Evolutionary conservation across 2,329 filamentous ascomycete genomes (phyloP), one percentile per base, ranked within the genome.

Genomic region (Botrytis fabae): DNA sequence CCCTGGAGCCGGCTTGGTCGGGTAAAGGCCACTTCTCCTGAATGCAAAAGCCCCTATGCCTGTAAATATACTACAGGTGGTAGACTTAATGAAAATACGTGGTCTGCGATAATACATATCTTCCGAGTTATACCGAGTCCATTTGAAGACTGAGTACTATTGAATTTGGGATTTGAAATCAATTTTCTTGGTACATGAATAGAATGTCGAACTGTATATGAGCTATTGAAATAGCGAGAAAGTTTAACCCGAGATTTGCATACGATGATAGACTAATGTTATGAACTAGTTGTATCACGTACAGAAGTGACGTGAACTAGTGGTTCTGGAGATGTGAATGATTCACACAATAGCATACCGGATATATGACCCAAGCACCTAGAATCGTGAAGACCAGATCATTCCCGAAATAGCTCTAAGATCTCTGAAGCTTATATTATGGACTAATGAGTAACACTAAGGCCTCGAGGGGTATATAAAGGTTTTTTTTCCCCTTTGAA

Each of bases 291-390:
- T 8, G 0, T 25, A 8, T 22, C 20, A 46, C 22, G 8, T 22
- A 46, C 46, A 10, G 25, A 2, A 10, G 12, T n/a, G 6, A 3
- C 2, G 18, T 32, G 51, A 8, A 18, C n/a, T 28, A 28, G 7
- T 57, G 14, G 10, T 28, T 14, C 2, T 4, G 32, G 14, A 16
- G 16, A 28, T 18, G 2, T 28, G 14, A 32, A 57, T 28, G 7
- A 8, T 28, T 1, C 5, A 16, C 51, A 28, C 3, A 1, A 28
- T 0, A 57, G 8, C 28, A 6, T 16, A 2, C 12, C 6, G 28
- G 7, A 28, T 28, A n/a, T 28, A 32, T n/a, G 14, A 18, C 2
- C 28, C 51, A 14, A 28, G 28, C 1, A 9, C 3, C 51, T 57
- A 28, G 51, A 28, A 57, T 16, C 51, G 14, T 32, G 8, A 32